Conservation (phyloP, 441 rosid genomes). For the Corymbia citriodora region DNA sequence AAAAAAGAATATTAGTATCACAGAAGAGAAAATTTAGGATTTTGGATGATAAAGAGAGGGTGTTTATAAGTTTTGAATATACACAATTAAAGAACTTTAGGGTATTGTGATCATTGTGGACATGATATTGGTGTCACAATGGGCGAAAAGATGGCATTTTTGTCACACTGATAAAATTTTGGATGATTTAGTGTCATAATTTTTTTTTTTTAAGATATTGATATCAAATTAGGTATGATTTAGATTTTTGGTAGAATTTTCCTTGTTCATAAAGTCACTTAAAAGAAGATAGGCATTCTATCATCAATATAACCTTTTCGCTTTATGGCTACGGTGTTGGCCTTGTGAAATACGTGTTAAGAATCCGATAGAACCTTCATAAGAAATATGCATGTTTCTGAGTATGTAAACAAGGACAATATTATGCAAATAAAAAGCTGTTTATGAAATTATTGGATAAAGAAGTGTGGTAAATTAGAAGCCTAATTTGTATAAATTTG, state of each 20-base stretch:
- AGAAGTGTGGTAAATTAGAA: no score
- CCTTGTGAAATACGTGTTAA: not conserved
- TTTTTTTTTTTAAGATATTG: not conserved
- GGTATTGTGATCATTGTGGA: not conserved
- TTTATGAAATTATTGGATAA: no score
- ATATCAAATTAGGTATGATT: fast-evolving
- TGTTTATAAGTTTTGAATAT: no score
- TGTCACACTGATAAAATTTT: no score
- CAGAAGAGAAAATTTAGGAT: fast-evolving
- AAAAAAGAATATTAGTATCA: no score
- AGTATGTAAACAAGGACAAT: no score
- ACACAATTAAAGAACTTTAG: not conserved
- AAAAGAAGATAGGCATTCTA: no score
- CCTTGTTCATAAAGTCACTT: no score
- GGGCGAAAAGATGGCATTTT: not conserved
- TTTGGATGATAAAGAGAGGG: no score
- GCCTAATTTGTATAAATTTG: no score
- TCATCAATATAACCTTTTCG: not conserved
- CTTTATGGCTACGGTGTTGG: not conserved
- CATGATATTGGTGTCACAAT: not conserved
- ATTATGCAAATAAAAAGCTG: fast-evolving
- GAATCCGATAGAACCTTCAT: no score
- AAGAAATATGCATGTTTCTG: no score
- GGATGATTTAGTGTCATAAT: not conserved
- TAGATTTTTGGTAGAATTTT: not conserved